A percentile compares a stretch with the other conserved stretches of the same genome.
Evolutionary conservation across 192 early-diverging fungal genomes (phyloP).

Genomic region (Umbelopsis vinacea): DNA sequence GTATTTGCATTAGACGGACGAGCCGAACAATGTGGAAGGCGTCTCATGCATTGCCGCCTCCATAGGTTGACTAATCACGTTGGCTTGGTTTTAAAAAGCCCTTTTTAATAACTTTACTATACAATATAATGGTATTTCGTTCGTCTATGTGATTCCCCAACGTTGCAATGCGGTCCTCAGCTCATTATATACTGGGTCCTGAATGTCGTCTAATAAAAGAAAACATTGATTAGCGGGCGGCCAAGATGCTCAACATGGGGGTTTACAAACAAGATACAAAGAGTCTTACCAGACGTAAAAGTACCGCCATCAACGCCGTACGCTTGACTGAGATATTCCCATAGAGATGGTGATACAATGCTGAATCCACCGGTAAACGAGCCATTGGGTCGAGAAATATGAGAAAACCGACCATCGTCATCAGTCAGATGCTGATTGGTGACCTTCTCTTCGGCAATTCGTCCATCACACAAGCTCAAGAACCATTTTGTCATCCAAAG

Average conservation of each 20-base stretch:
- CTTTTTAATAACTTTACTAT: background rate
- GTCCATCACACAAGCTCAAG: conserved; percentile 38
- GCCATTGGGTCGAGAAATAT: conserved; percentile 29
- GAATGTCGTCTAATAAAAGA: conserved; percentile 22
- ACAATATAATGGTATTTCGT: background rate
- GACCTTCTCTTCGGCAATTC: conserved; percentile 32
- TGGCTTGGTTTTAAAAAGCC: background rate
- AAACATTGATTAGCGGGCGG: background rate
- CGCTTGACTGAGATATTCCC: conserved; percentile 31
- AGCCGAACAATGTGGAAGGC: too few species aligned
- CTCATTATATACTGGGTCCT: conserved; percentile 14
- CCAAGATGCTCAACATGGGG: background rate
- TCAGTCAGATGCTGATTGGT: conserved; percentile 31
- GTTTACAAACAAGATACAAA: background rate
- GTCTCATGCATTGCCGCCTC: too few species aligned
- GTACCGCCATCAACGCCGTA: conserved; percentile 31
- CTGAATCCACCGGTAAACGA: conserved; percentile 37
- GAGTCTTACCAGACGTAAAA: conserved; percentile 34
- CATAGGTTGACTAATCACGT: too few species aligned
- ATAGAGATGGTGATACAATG: conserved; percentile 31
- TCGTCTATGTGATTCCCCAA: conserved; percentile 3
- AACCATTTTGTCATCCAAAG: conserved; percentile 38
- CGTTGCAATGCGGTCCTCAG: conserved; percentile 6
- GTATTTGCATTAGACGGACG: too few species aligned
- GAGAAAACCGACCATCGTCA: conserved; percentile 5